These are phyloP conservation scores for Heterobasidion annosum DNA, from an alignment of 1,284 basidiomycete genomes.

Conservation along the genomic window DNA sequence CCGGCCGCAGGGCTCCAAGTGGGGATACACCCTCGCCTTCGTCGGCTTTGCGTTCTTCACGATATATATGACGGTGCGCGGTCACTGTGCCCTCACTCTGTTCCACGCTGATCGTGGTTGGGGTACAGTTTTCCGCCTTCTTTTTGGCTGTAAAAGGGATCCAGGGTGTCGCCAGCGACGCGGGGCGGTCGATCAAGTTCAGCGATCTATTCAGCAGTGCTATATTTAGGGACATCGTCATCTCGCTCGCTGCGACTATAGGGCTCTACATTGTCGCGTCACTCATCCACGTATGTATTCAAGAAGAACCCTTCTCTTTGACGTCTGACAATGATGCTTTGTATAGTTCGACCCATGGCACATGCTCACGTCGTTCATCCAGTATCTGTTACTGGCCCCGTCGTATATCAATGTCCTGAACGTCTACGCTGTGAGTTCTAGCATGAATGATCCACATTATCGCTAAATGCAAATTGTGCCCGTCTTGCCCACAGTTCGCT, in stretches of 20 bases:
- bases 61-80: conserved; percentile 81
- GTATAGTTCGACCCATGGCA: conserved; percentile 85
- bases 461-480: too few relatives aligned
- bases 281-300: conserved; percentile 66
- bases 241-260: conserved; percentile 80
- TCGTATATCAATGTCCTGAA: conserved; percentile 87
- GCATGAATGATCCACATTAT: too few relatives aligned
- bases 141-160: conserved; percentile 79
- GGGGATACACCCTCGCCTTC: conserved; percentile 48
- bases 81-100: conserved; percentile 6
- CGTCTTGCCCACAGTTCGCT: conserved; percentile 43
- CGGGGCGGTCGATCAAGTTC: conserved; percentile 37
- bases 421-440: conserved; percentile 41
- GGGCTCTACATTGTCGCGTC: conserved; percentile 80
- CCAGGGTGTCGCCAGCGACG: conserved; percentile 38
- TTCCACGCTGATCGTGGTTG: background rate
- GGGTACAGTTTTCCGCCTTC: conserved; percentile 58
- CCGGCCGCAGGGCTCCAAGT: conserved; percentile 80
- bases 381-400: conserved; percentile 82
- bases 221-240: conserved; percentile 80
- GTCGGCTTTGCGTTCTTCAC: conserved; percentile 40
- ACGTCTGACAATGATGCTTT: background rate
- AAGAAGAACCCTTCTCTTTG: background rate
- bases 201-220: conserved; percentile 60
- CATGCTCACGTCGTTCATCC: conserved; percentile 84